Base-by-base conservation (phyloP, 805 yeast genomes). In the Metschnikowia drakensbergensis region DNA sequence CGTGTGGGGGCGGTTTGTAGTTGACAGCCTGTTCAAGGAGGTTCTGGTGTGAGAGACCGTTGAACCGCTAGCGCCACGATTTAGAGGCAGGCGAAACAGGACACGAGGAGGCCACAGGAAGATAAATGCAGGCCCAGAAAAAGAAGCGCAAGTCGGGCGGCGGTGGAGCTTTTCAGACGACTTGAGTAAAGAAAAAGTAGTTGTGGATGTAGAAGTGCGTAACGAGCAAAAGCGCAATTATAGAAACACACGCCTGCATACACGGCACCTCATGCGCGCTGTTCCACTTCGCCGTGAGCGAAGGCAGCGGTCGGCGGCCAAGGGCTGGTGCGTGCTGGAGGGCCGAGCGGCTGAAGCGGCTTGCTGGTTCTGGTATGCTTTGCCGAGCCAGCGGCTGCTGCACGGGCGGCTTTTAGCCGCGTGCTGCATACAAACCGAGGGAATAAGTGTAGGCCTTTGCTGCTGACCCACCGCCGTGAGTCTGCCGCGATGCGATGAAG, bases 151-250 rank as follows among this genome's bases (percentile, higher is more conserved):
- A 38, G 27, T 26, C 25, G 25, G 37, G 37, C 31, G 30, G 27
- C 17, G 22, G 26, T 26, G 32, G 32, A 17, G 30, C 29, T 9
- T 1, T 11, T 22, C 35, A 10, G 34, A 29, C 33, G 10, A 17
- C 7, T n/a, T 26, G 32, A 32, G 11, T 11, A 31, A 31, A 45
- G 35, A 30, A 49, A 40, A 40, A 40, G 43, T 40, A 36, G 36
- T 9, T 31, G 43, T 32, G 34, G 23, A 32, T 23, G 43, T 25
- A 17, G 27, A 37, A 32, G 36, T 40, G 36, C 43, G 43, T 30
- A 40, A 22, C 43, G 43, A 40, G 43, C 43, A 40, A 40, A 40
- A 32, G 36, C 43, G 43, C 36, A 40, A 40, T 31, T 40, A 32
- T 40, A 31, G 28, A 32, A 32, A 31, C 10, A n/a, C 6, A 27